Percentiles rank a stretch among this genome's conserved stretches.
Evolutionary conservation across 2,329 filamentous ascomycete genomes (phyloP).

Genomic region (Thermothelomyces thermophilus): DNA sequence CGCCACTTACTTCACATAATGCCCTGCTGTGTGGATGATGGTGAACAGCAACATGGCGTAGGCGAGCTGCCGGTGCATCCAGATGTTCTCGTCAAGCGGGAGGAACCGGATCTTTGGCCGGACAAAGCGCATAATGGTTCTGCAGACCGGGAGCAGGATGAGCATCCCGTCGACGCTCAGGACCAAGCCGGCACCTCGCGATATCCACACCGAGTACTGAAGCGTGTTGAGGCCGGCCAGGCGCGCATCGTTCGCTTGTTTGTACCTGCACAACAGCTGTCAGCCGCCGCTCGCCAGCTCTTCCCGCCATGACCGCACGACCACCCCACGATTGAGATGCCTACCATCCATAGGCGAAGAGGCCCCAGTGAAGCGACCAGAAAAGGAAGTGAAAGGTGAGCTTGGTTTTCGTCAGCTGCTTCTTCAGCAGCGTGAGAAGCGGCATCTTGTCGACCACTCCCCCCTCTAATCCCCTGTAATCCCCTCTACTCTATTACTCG

Average conservation of each 20-base stretch:
- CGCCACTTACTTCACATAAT: conserved; percentile 72
- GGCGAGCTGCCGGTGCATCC: conserved; percentile 93
- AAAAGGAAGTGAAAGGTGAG: conserved; percentile 75
- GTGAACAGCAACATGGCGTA: conserved; percentile 84
- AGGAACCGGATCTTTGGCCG: conserved; percentile 82
- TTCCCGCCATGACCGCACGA: background rate
- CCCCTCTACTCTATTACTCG: conserved; percentile 15
- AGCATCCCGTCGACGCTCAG: conserved; percentile 78
- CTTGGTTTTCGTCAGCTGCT: conserved; percentile 65
- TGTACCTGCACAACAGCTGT: conserved; percentile 52
- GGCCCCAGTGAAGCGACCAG: conserved; percentile 66
- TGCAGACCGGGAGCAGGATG: conserved; percentile 90
- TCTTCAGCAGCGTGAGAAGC: conserved; percentile 40
- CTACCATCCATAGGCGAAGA: conserved; percentile 86
- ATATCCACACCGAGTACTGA: conserved; percentile 89
- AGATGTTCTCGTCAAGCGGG: conserved; percentile 92
- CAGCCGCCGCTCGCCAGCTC: conserved; percentile 17
- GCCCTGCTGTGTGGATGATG: conserved; percentile 65
- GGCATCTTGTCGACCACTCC: conserved; percentile 35
- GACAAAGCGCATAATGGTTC: conserved; percentile 77
- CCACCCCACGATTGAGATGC: conserved; percentile 32
- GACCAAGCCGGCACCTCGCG: conserved; percentile 82
- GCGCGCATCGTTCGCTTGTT: conserved; percentile 62
- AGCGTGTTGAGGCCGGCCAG: conserved; percentile 76
- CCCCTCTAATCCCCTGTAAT: conserved; percentile 26